Conservation (phyloP, 257 asterid genomes). For the Gentiana dahurica region DNA sequence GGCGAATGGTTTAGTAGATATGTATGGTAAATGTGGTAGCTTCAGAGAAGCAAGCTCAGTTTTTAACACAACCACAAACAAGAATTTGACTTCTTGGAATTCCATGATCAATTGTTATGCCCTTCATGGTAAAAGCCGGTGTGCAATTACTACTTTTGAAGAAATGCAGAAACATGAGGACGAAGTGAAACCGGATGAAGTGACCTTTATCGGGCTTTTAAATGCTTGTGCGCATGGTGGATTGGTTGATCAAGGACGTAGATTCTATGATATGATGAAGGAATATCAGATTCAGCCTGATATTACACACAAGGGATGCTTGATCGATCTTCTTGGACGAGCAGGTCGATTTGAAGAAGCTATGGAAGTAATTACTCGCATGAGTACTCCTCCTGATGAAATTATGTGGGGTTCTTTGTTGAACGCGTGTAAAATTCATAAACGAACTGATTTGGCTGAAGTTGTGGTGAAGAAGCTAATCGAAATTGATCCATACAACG, state of each 20-base stretch:
- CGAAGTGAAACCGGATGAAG: constrained; percentile 49
- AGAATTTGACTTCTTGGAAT: constrained; percentile 57
- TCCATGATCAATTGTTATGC: constrained; percentile 68
- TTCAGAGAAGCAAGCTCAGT: constrained; percentile 40
- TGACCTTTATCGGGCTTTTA: constrained; percentile 63
- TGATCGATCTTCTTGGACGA: constrained; percentile 64
- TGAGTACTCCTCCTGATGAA: constrained; percentile 62
- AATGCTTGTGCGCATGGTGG: constrained; percentile 80
- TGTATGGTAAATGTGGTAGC: constrained; percentile 87
- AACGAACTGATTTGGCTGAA: constrained; percentile 52
- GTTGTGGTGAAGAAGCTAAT: constrained; percentile 41
- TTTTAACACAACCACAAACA: constrained; percentile 29
- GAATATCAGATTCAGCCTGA: constrained; percentile 46
- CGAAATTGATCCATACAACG: constrained; percentile 48
- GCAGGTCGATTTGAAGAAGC: constrained; percentile 63
- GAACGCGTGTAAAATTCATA: constrained; percentile 61
- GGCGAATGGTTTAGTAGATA: constrained; percentile 54
- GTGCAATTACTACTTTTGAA: constrained; percentile 38
- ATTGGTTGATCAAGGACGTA: constrained; percentile 42
- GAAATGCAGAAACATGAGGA: constrained; percentile 31
- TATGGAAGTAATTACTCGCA: constrained; percentile 42
- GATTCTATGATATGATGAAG: constrained; percentile 36
- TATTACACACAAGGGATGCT: constrained; percentile 73
- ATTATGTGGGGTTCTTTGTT: constrained; percentile 75
- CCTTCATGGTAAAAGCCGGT: constrained; percentile 43